phyloP scores from a whole-genome alignment of 495 filamentous ascomycete species.

The Tuber indicum region DNA sequence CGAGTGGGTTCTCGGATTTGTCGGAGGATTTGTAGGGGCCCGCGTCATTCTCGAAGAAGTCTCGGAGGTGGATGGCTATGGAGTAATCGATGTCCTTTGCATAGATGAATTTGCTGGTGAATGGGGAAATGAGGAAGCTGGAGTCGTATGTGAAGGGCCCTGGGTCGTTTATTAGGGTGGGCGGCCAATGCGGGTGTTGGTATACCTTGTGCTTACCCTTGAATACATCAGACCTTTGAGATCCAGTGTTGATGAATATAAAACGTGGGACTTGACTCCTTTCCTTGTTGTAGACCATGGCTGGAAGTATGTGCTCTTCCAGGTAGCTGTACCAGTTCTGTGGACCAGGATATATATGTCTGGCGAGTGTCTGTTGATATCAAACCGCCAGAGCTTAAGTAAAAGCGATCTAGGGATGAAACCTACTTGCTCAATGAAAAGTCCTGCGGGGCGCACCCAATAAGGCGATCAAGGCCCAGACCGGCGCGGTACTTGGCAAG shows the following conservation, averaged over 20 bases:
- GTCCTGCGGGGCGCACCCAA: slow-evolving; percentile 76
- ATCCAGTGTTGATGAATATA: slow-evolving; percentile 78
- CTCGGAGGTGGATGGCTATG: slow-evolving; percentile 62
- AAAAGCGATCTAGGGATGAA: background rate
- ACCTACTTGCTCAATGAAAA: slow-evolving; percentile 57
- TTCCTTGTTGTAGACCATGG: slow-evolving; percentile 50
- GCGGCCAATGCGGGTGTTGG: background rate
- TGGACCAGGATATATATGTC: slow-evolving; percentile 61
- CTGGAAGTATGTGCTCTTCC: slow-evolving; percentile 63
- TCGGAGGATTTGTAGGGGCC: slow-evolving; percentile 14
- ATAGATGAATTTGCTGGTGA: slow-evolving; percentile 71
- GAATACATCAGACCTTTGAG: slow-evolving; percentile 92
- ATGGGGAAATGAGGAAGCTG: slow-evolving; percentile 79
- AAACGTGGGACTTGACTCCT: slow-evolving; percentile 54
- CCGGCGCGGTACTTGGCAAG: slow-evolving; percentile 64
- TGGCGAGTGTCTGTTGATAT: slow-evolving; percentile 43
- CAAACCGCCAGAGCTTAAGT: background rate
- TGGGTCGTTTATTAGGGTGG: background rate
- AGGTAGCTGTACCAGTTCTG: slow-evolving; percentile 77
- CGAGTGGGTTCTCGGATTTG: slow-evolving; percentile 35
- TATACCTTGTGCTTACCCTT: slow-evolving; percentile 50
- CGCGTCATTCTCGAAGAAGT: slow-evolving; percentile 65
- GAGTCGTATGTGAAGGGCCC: slow-evolving; percentile 73
- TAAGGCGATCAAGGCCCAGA: slow-evolving; percentile 63
- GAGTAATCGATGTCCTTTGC: slow-evolving; percentile 71